Conservation (phyloP, 805 yeast species). For the Scheffersomyces amazonensis region DNA sequence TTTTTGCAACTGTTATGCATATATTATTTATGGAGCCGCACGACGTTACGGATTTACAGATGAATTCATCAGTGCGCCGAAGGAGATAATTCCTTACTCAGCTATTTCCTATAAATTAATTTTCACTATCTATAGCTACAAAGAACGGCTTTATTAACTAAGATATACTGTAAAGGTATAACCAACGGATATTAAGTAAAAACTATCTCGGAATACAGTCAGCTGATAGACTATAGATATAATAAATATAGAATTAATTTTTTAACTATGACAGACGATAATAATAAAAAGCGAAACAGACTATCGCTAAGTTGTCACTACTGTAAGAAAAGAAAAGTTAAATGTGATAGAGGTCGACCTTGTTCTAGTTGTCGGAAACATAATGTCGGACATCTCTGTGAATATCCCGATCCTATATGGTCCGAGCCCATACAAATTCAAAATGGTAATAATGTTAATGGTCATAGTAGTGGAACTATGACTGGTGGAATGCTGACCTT, state of each 20-base stretch:
- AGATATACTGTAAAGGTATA: too few species aligned
- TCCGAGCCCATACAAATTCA: neutral
- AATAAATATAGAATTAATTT: too few species aligned
- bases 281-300: slow-evolving; percentile 19
- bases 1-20: too few species aligned
- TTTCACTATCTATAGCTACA: too few species aligned
- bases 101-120: neutral
- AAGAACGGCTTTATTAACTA: too few species aligned
- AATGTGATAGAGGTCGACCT: slow-evolving; percentile 35
- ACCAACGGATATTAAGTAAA: too few species aligned
- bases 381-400: slow-evolving; percentile 20
- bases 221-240: too few species aligned
- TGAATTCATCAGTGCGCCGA: too few species aligned
- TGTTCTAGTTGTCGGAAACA: slow-evolving; percentile 30
- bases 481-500: neutral
- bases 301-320: slow-evolving; percentile 29
- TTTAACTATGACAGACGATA: neutral
- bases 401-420: slow-evolving; percentile 17
- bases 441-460: neutral
- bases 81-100: neutral
- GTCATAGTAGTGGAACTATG: neutral
- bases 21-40: too few species aligned
- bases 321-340: slow-evolving; percentile 35
- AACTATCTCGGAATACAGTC: too few species aligned
- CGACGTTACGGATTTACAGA: too few species aligned